A percentile compares a stretch with the other conserved stretches of the same genome.
These are phyloP conservation scores for Solanum paucissectum DNA, from an alignment of 257 asterid species.

Conservation along the genomic window DNA sequence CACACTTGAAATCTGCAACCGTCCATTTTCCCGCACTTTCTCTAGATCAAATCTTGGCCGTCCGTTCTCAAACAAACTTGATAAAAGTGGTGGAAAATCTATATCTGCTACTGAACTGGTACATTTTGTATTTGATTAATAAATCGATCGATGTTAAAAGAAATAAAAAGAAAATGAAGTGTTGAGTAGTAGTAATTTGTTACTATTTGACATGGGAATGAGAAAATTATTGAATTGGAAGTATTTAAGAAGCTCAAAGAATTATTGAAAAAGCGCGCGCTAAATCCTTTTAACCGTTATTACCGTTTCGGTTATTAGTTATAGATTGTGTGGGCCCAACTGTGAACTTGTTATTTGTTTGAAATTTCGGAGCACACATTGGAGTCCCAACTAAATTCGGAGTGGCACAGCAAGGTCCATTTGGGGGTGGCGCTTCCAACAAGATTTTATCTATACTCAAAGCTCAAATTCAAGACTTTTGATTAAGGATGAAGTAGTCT, in stretches of 20 bases:
- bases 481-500: too few species aligned
- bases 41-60: not conserved
- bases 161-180: too few species aligned
- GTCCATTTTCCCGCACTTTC: not conserved
- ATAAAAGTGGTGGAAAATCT: conserved; percentile 7
- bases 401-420: too few species aligned
- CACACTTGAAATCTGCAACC: not conserved
- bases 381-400: too few species aligned
- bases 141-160: not conserved
- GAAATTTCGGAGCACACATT: too few species aligned
- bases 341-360: not conserved
- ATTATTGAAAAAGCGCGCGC: too few species aligned
- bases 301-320: not conserved
- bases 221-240: not conserved
- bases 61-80: conserved; percentile 1
- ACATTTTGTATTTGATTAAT: not conserved
- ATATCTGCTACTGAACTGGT: not conserved
- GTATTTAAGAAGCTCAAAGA: not conserved
- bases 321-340: not conserved
- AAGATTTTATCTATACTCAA: too few species aligned
- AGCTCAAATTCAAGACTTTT: too few species aligned
- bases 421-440: too few species aligned
- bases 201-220: not conserved
- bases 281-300: not conserved
- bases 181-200: not conserved